Evolutionary conservation across 1,284 basidiomycete species (phyloP), one percentile per base, ranked within the genome.

Genomic region (Singerocomus rubriflavus): DNA sequence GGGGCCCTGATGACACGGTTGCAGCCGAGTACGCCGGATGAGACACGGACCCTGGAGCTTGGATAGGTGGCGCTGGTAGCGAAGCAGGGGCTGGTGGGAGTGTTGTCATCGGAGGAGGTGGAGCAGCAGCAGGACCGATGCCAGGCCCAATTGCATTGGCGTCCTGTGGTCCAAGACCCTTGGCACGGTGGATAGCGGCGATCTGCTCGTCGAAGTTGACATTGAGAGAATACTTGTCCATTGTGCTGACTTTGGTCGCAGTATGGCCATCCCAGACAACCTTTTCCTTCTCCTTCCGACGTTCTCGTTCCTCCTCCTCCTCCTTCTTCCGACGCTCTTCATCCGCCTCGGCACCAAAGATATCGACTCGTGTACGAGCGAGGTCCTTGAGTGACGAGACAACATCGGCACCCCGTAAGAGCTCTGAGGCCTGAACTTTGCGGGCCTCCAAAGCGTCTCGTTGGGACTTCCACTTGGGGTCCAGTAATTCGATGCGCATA

Each of bases 261-360:
- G 93, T 93, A 69, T 96, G 93, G 62, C 93, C 94, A 70, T 97
- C 93, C 93, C 94, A 97, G 51, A 95, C 88, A 57, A 91, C 88
- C 69, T 91, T 94, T 71, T 95, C 93, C 66, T 84, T 83, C 68
- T 94, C 92, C 65, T 82, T 86, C 58, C 91, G 75, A 59, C 80
- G 80, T 56, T 85, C 80, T 48, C 80, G 77, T 64, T 93, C 91
- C 58, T 89, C 87, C 48, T 91, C 91, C 55, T 95, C 93, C 62
- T 93, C 87, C 46, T 78, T 78, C 73, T 88, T 91, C 52, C 92
- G 79, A 54, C 85, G 78, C 58, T 91, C 92, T 65, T 96, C 93
- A 66, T 95, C 93, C 41, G 81, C 87, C 64, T 90, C 92, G 9
- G 86, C 90, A 66, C 93, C 93, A 71, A 98, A 98, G 61, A 98